Evolutionary conservation across 2,329 filamentous ascomycete genomes (phyloP), one percentile per base, ranked within the genome.

Genomic region (Endoconidiophora laricicola): DNA sequence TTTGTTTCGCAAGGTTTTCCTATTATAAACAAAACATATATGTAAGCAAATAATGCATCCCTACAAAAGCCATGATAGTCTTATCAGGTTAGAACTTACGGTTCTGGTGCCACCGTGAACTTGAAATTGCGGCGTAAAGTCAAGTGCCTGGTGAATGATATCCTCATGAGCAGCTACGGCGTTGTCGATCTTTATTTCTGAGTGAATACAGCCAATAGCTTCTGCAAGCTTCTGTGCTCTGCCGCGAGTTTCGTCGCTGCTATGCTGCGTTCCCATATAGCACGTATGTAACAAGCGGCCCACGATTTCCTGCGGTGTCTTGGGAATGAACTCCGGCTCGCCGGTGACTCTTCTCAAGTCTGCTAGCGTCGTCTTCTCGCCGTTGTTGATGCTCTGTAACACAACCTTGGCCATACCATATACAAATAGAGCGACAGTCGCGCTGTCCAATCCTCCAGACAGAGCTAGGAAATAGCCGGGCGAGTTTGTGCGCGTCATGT

Each of bases 171-270:
- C 68, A 5, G 73, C 74, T 40, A 80, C 78, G n/a, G 66, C 68
- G 38, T 71, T 69, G 59, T 90, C 85, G 51, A 90, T 86, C 58
- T 86, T 76, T 42, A 86, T 67, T 58, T 88, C 74, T 3, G 76
- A 69, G 59, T 91, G 86, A 58, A 86, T 79, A 14, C 74, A 69
- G 2, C 83, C 84, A 48, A 90, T 86, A 3, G 67, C 69, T 3
- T 67, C 58, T 3, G 72, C 61, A 0, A 90, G 69, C 0, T 73
- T 68, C 58, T 74, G 73, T 1, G 85, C 81, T 62, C 78, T 66
- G 9, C 65, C 66, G 7, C 78, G 63, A 1, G 78, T 81, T 53
- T 79, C 76, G 23, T 67, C 63, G 7, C 70, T 73, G 0, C 70
- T 76, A 58, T 81, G 76, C 53, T 70, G 63, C 0, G 72, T 80